Evolutionary conservation across 108 stramenopile species (phyloP).

Genomic region (Fragilaria radians): DNA sequence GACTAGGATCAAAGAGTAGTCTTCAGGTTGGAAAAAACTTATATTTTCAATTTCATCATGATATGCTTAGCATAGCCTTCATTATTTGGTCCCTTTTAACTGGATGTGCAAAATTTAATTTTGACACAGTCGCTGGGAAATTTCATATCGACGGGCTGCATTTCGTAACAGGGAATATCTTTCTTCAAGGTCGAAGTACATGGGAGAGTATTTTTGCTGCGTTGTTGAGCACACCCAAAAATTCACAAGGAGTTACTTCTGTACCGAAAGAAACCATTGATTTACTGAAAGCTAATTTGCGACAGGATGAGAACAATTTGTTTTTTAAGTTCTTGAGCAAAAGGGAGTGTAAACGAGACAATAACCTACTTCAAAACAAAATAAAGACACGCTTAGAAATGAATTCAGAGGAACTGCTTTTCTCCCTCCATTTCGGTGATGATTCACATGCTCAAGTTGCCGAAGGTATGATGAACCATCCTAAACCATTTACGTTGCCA

Average conservation of each 20-base stretch:
- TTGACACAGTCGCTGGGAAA: background rate
- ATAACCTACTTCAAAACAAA: background rate
- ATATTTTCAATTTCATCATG: background rate
- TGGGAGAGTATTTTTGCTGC: background rate
- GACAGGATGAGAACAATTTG: background rate
- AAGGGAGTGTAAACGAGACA: background rate
- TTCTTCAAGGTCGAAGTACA: background rate
- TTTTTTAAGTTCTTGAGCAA: background rate
- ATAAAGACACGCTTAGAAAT: no score
- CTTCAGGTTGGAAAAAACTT: background rate
- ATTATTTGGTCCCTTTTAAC: background rate
- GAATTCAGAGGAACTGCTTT: background rate
- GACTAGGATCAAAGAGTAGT: background rate
- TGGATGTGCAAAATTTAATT: background rate
- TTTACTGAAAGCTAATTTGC: background rate
- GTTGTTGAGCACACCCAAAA: background rate
- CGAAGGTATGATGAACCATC: no score
- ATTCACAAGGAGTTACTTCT: background rate
- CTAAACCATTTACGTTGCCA: no score
- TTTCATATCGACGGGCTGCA: background rate
- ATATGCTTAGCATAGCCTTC: background rate
- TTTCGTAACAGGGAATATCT: background rate
- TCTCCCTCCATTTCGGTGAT: background rate
- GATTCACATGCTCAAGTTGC: no score
- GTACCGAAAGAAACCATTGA: background rate